Percentiles rank a stretch among this genome's conserved stretches.
Evolutionary conservation across 2,329 filamentous ascomycete genomes (phyloP).

Genomic region (Graphilbum fragrans): DNA sequence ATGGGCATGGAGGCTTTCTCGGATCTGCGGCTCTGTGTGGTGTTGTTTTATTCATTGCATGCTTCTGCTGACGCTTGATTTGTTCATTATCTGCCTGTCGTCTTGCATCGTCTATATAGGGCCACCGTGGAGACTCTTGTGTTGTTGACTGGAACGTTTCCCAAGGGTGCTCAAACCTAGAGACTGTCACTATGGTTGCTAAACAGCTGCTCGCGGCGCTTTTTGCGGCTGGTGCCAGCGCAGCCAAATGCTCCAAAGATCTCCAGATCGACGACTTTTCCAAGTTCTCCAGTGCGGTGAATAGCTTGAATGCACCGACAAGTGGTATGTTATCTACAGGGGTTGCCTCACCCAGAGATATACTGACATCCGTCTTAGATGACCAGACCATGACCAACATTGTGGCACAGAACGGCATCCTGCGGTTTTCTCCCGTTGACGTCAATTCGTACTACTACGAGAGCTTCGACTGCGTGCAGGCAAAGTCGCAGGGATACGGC

Average conservation of each 20-base stretch:
- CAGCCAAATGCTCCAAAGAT: slow-evolving; percentile 5
- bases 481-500: slow-evolving; percentile 6
- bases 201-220: slow-evolving; percentile 5
- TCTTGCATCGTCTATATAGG: no score
- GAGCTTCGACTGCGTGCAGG: slow-evolving; percentile 7
- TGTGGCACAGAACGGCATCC: slow-evolving; percentile 2
- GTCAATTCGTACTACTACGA: slow-evolving; percentile 9
- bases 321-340: slow-evolving; percentile 3
- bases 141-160: slow-evolving; percentile 4
- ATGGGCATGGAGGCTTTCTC: no score
- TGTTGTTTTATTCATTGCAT: no score
- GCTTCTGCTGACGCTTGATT: no score
- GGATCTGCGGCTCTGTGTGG: no score
- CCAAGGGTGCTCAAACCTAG: no score
- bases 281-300: slow-evolving; percentile 6
- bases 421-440: slow-evolving; percentile 6
- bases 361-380: slow-evolving; percentile 1
- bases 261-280: slow-evolving; percentile 8
- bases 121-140: no score
- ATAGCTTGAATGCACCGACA: slow-evolving; percentile 6
- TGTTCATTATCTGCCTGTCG: no score
- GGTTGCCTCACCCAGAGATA: neutral
- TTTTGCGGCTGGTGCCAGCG: slow-evolving; percentile 4
- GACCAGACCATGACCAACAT: slow-evolving; percentile 8
- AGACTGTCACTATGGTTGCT: no score